Evolutionary conservation across 495 filamentous ascomycete genomes (phyloP).

Genomic region (Penicilliopsis zonata): DNA sequence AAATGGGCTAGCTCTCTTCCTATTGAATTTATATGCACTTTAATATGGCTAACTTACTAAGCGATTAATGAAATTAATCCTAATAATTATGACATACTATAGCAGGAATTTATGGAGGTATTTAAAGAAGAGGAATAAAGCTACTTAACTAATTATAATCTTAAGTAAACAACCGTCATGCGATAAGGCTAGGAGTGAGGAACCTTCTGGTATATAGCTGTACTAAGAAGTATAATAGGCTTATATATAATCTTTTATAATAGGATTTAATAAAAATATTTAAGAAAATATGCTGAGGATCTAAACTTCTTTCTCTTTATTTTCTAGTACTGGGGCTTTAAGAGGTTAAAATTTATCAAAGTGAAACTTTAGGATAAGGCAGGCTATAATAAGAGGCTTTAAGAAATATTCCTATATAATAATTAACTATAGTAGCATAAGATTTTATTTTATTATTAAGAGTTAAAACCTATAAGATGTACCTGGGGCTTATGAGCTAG

Average conservation of each 20-base stretch:
- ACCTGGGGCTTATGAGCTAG: too few relatives aligned
- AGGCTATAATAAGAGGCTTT: conserved; percentile 5
- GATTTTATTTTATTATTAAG: too few relatives aligned
- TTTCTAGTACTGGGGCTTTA: conserved; percentile 6
- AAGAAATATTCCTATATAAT: conserved; percentile 4
- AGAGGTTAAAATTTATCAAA: conserved; percentile 1
- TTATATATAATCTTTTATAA: conserved; percentile 1
- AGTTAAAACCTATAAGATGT: too few relatives aligned
- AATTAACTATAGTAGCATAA: too few relatives aligned
- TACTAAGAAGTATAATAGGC: conserved; percentile 1
- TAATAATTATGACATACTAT: conserved; percentile 6
- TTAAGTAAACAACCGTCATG: not conserved
- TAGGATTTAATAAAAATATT: conserved; percentile 2
- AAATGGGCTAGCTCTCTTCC: conserved; percentile 26
- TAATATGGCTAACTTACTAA: conserved; percentile 19
- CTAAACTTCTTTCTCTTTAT: conserved; percentile 4
- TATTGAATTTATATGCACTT: conserved; percentile 19
- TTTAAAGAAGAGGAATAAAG: conserved; percentile 7
- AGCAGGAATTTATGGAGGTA: conserved; percentile 8
- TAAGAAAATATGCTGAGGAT: not conserved
- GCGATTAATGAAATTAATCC: conserved; percentile 10
- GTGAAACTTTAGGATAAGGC: conserved; percentile 5
- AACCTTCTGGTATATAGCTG: conserved; percentile 4
- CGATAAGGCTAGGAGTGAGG: conserved; percentile 1
- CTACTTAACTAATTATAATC: too few relatives aligned